Conservation (phyloP, 352 stramenopile genomes). For the Thraustochytrium sp. region DNA sequence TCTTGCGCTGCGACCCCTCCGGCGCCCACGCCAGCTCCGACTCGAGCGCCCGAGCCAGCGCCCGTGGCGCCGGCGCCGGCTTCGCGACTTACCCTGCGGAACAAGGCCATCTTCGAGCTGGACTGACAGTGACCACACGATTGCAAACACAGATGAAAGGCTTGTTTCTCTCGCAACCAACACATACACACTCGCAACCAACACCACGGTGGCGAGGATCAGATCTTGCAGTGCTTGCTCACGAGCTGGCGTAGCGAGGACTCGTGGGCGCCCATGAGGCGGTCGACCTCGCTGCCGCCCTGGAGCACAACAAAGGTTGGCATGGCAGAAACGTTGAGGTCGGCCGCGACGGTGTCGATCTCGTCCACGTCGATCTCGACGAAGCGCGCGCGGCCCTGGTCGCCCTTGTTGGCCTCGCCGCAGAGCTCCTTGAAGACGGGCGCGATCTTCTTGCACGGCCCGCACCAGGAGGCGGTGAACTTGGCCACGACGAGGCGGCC, state of each 20-base stretch:
- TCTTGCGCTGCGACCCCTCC: too few species aligned
- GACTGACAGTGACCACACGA: too few species aligned
- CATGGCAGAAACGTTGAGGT: not conserved
- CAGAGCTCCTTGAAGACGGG: constrained; percentile 70
- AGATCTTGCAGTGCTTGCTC: not conserved
- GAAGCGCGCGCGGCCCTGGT: constrained; percentile 47
- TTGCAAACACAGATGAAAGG: too few species aligned
- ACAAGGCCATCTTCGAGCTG: constrained; percentile 16
- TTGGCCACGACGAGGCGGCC: not conserved
- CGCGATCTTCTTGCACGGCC: constrained; percentile 72
- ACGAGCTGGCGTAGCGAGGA: not conserved
- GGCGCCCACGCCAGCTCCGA: too few species aligned
- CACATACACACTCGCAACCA: too few species aligned
- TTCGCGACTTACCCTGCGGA: not conserved
- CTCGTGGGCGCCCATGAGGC: not conserved
- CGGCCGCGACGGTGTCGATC: not conserved
- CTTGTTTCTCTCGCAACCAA: too few species aligned
- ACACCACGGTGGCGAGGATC: too few species aligned
- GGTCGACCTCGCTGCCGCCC: not conserved
- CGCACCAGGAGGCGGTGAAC: constrained; percentile 78
- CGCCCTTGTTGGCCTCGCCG: not conserved
- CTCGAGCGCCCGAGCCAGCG: not conserved
- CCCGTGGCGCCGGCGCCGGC: not conserved
- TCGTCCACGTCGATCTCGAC: constrained; percentile 44
- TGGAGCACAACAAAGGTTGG: constrained; percentile 21